Base-by-base conservation (phyloP, 177 flowering plant genomes). In the Telopea speciosissima region DNA sequence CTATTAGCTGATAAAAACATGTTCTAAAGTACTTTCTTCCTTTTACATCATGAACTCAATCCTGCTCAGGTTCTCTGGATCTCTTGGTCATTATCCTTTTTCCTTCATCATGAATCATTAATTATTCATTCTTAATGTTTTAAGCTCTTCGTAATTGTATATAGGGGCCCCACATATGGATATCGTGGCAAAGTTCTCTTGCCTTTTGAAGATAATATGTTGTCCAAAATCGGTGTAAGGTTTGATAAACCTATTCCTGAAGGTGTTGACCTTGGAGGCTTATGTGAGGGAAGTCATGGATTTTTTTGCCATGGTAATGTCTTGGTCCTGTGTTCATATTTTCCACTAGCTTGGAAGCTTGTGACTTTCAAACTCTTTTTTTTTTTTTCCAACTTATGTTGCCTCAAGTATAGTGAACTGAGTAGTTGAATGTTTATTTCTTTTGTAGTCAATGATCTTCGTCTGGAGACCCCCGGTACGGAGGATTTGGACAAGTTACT, bases 201-300 rank as follows among this genome's bases (percentile, higher is more conserved):
- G 77, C 81, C 87, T 66, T 92, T 92, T 78, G 91, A 91, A 71
- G 90, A 86, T 28, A 92, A 89, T 82, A 81, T 85, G 71, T 73
- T 68, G 45, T 82, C 96, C 62, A 92, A 92, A 84, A 77, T 92
- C 76, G 96, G 97, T 70, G 90, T 91, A 12, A 86, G 82, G 74
- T 92, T 92, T 81, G 97, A 92, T 76, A 91, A 87, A 73, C 81
- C 90, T 19, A 73, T 92, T 65, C 80, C 81, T 33, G 96, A 87
- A 78, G 97, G 97, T 21, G 90, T 89, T 81, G 93, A 92, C 69
- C 90, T 90, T 67, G 97, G 96, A 25, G 89, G 89, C 76, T 70
- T 80, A 1, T 92, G 97, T 75, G 93, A 89, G 72, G 75, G 45
- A 42, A 87, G 83, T 64, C 83, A 86, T 83, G 97, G 97, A 54